These are phyloP conservation scores for Musa troglodytarum DNA, from an alignment of 176 grass and related monocot genomes.

Conservation along the genomic window DNA sequence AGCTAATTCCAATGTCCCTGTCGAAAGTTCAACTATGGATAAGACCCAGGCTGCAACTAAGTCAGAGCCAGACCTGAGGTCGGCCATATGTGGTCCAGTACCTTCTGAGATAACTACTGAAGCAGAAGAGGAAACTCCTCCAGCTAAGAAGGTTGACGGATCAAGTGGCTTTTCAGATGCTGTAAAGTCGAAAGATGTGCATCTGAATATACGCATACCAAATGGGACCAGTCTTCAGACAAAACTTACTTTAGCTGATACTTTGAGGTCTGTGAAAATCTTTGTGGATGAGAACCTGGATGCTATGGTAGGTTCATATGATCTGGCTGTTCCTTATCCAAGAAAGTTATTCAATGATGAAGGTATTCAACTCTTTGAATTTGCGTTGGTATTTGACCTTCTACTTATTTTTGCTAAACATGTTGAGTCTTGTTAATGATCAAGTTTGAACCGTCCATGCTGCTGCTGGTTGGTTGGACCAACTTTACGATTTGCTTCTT, in stretches of 20 bases:
- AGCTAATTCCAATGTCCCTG: not conserved
- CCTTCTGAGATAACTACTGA: constrained; percentile 21
- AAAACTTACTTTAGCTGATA: constrained; percentile 58
- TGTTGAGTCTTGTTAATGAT: not conserved
- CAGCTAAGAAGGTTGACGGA: constrained; percentile 10
- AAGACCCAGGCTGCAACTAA: constrained; percentile 2
- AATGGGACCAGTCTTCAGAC: constrained; percentile 69
- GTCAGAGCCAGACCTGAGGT: constrained; percentile 16
- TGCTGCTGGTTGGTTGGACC: not conserved
- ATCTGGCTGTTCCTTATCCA: constrained; percentile 89
- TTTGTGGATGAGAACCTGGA: constrained; percentile 61
- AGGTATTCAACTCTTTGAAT: constrained; percentile 36
- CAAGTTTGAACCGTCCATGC: not conserved
- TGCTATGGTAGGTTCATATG: constrained; percentile 38
- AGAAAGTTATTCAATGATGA: constrained; percentile 61
- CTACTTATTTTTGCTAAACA: not conserved
- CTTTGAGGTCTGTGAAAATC: constrained; percentile 59
- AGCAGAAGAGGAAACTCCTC: constrained; percentile 25
- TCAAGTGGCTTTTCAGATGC: constrained; percentile 5
- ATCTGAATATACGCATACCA: constrained; percentile 72
- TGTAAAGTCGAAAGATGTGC: constrained; percentile 54
- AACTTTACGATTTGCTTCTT: not conserved
- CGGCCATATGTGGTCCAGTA: constrained; percentile 15
- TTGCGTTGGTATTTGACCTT: not conserved
- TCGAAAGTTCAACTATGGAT: constrained; percentile 19